phyloP scores from a whole-genome alignment of 2,329 filamentous ascomycete genomes.

The Fusarium sp. region DNA sequence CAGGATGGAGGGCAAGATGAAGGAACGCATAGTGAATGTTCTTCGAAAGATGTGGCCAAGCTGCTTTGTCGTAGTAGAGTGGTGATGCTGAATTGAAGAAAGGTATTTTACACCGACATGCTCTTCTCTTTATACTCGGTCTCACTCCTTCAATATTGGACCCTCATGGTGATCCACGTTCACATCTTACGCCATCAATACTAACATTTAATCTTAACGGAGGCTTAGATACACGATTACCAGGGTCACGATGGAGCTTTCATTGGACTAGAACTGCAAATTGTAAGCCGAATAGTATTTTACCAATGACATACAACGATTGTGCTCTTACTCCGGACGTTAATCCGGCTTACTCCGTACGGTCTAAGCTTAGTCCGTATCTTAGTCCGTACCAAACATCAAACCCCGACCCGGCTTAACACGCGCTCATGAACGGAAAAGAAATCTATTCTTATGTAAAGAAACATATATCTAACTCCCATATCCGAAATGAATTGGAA shows the following conservation, averaged over 20 bases:
- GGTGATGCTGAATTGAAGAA: not conserved
- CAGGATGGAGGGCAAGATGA: not conserved
- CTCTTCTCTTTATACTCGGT: slow-evolving; percentile 3
- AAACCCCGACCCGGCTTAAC: not conserved
- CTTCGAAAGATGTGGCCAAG: not conserved
- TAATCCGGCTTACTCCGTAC: not conserved
- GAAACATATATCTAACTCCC: not conserved
- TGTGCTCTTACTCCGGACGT: not conserved
- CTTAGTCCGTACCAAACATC: slow-evolving; percentile 11
- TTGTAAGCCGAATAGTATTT: not conserved
- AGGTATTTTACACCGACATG: too few species aligned
- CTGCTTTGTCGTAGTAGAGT: not conserved
- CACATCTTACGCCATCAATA: not conserved
- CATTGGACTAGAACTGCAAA: not conserved
- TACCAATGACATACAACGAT: not conserved
- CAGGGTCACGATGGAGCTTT: not conserved
- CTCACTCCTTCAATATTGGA: not conserved
- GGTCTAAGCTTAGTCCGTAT: slow-evolving; percentile 9
- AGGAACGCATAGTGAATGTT: not conserved
- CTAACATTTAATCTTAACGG: accelerated
- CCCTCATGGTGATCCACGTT: not conserved
- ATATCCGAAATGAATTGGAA: slow-evolving; percentile 7
- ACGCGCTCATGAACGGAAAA: accelerated
- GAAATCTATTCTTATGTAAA: not conserved
- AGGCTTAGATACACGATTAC: slow-evolving; percentile 10